Evolutionary conservation across 1,284 basidiomycete species (phyloP).

Genomic region (Kwoniella shivajii): DNA sequence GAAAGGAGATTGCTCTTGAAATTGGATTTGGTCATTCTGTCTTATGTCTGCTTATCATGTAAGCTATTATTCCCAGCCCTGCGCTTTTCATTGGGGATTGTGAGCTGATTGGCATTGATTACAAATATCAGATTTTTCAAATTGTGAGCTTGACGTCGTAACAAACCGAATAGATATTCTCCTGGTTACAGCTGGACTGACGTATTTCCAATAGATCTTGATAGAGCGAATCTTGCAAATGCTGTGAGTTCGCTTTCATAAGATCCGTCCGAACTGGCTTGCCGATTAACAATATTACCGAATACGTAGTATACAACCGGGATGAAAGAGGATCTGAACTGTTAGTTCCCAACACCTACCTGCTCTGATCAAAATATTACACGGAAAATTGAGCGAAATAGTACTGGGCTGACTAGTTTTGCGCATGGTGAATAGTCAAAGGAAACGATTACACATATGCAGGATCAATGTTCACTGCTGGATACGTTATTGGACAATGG

Average conservation of each 20-base stretch:
- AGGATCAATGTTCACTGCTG: conserved; percentile 39
- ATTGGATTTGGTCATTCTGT: conserved; percentile 42
- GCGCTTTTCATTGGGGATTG: neutral
- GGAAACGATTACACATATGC: conserved; percentile 40
- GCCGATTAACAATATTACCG: neutral
- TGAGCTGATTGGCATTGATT: neutral
- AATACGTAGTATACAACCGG: conserved; percentile 33
- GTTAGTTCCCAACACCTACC: conserved; percentile 9
- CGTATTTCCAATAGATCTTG: conserved; percentile 19
- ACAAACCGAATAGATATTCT: too few species aligned
- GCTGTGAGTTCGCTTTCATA: conserved; percentile 19
- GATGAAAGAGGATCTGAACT: conserved; percentile 39
- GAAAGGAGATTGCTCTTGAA: conserved; percentile 43
- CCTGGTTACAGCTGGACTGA: too few species aligned
- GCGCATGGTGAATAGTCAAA: too few species aligned
- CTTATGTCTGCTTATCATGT: conserved; percentile 38
- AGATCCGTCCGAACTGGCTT: neutral
- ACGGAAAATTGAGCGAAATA: too few species aligned
- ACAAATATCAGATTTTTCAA: conserved; percentile 20
- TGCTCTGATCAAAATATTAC: neutral
- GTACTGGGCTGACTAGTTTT: too few species aligned
- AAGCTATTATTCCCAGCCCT: conserved; percentile 1
- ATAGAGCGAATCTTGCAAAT: conserved; percentile 38
- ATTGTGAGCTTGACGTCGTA: conserved; percentile 21
- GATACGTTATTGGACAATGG: conserved; percentile 44